Percentiles rank a stretch among this genome's conserved stretches.
These are phyloP conservation scores for Fragaria vesca DNA, from an alignment of 306 rosid genomes.

Conservation along the genomic window DNA sequence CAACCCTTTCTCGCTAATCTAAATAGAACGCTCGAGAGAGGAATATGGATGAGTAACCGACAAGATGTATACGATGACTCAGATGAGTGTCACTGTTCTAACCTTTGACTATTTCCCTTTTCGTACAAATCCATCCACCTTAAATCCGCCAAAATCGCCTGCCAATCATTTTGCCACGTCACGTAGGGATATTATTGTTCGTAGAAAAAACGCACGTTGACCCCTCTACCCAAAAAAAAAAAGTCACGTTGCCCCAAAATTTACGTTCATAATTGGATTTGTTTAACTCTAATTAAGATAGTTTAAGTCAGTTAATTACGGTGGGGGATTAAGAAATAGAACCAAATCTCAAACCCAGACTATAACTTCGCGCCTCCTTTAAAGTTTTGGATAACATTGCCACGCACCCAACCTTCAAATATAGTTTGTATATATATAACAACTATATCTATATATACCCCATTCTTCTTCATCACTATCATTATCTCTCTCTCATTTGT, in stretches of 20 bases:
- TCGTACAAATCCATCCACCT: not conserved
- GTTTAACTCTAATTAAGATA: not conserved
- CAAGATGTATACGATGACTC: not conserved
- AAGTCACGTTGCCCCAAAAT: not conserved
- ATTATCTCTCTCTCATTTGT: not conserved
- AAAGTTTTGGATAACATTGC: conserved; percentile 52
- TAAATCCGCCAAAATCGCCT: not conserved
- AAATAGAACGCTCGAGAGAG: too few relatives aligned
- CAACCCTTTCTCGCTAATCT: too few relatives aligned
- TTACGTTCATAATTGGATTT: not conserved
- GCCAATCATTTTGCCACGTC: conserved; percentile 7
- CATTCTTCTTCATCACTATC: conserved; percentile 19
- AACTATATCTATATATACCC: conserved; percentile 24
- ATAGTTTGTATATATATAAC: not conserved
- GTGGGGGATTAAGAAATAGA: not conserved
- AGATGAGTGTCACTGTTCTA: not conserved
- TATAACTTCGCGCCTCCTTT: not conserved
- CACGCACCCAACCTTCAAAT: conserved; percentile 28
- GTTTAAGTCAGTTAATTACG: not conserved
- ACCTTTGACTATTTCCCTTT: not conserved
- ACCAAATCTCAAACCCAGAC: not conserved
- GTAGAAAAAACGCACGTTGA: not conserved
- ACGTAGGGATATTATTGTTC: not conserved
- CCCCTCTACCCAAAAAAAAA: too few relatives aligned
- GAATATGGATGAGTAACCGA: too few relatives aligned